Base-by-base conservation (phyloP, 108 stramenopile species). In the Cylindrotheca closterium region DNA sequence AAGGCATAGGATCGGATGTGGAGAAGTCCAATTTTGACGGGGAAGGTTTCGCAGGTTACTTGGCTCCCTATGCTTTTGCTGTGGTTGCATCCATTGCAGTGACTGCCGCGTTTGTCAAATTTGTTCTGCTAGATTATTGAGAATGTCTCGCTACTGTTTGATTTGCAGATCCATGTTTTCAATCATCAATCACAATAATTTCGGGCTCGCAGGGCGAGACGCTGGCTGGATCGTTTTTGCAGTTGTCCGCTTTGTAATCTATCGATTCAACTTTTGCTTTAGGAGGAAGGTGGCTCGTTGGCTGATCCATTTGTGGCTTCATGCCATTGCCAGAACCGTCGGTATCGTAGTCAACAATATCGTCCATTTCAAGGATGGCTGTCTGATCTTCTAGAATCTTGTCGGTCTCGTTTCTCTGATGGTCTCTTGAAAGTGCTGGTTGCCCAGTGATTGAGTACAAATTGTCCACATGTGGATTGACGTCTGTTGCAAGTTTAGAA, bases 91-190 rank as follows among this genome's bases (percentile, higher is more conserved):
- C 81, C 24, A 47, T 82, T 34, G 71, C 49, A 33, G 78, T 68
- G 5, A 82, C 81, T n/a, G 81, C 54, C 4, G 75, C 51, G 1
- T 76, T 82, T 57, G 59, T 82, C 57, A 79, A 79, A 45, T 79
- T 79, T 62, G 75, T 82, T 12, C 51, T 82, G 56, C 24, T 79
- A 53, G 75, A 82, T 53, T 82, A 82, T 67, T 82, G 15, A 60
- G n/a, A n/a, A n/a, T 27, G 33, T 1, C 8, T 26, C 37, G 15
- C 37, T 42, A 10, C 10, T 19, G n/a, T 61, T 51, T 19, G 2
- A 27, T 17, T 55, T 17, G 27, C 12, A 27, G 26, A 55, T 7
- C 27, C 55, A 8, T 55, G 17, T 27, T 55, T 25, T 18, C 27
- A 55, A 55, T 55, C 25, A 21, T 51, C 22, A 15, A 42, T 42